Base-by-base conservation (phyloP, 345 rosid genomes). In the Bruguiera gymnorhiza region DNA sequence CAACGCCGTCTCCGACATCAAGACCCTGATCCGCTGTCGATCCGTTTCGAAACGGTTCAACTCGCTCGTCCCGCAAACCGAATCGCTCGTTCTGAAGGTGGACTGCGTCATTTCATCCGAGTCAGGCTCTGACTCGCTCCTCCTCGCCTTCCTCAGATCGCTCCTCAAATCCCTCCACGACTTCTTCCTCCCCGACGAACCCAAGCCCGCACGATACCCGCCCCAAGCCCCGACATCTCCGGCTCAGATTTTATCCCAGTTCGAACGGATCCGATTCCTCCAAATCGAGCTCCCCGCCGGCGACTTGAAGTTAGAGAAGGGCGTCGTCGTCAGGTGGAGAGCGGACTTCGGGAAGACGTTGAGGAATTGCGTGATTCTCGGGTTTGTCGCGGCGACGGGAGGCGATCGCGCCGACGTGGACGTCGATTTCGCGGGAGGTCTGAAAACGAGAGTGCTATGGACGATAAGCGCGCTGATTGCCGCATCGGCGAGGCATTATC, bases 371-470 rank as follows among this genome's bases (percentile, higher is more conserved):
- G 88, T 80, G 66, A 80, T 85, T n/a, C 37, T 80, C 3, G 88
- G 77, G 18, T 84, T 78, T 13, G 6, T 48, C 70, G 34, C 11
- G 1, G 5, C 53, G n/a, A 48, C 67, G 8, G 59, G 32, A 8
- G 60, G 56, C 5, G 62, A 46, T 6, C 50, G 10, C n/a, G 69
- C 43, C 4, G 78, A 70, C 21, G 18, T 11, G 36, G 82, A 71
- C 43, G 20, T n/a, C 8, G 71, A 65, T 69, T 68, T 80, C 64
- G 67, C 66, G 4, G 79, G 78, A 48, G 85, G 73, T 6, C 10
- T 86, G 65, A 86, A 80, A 69, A 76, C 70, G 73, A 66, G 85
- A 62, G 83, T 86, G 69, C 73, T 76, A 66, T 86, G 91, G 91
- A 80, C 84, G 66, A 71, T 86, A 59, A 83, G 82, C 69, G 82